Percentiles rank a stretch among this genome's conserved stretches.
Evolutionary conservation across 2,329 filamentous ascomycete species (phyloP).

Genomic region (Neoascochyta sp.): DNA sequence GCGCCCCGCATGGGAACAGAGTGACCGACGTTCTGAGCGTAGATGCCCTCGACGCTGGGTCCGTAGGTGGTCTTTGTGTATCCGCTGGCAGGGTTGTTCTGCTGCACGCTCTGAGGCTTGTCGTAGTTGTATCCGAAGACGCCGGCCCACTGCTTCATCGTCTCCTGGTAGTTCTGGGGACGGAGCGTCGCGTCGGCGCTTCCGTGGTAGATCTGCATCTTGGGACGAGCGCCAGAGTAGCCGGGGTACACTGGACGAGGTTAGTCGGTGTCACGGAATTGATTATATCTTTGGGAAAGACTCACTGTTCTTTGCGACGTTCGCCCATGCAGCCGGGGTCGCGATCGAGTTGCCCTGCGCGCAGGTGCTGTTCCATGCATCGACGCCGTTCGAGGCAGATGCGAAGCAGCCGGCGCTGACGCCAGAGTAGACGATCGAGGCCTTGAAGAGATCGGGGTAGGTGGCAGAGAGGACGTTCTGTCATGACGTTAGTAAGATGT

Average conservation of each 20-base stretch:
- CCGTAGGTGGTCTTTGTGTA: conserved; percentile 35
- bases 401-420: conserved; percentile 55
- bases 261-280: conserved; percentile 11
- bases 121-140: conserved; percentile 33
- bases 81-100: conserved; percentile 27
- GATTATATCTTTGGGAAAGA: conserved; percentile 24
- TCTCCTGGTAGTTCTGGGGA: conserved; percentile 56
- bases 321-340: conserved; percentile 49
- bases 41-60: conserved; percentile 34
- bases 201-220: conserved; percentile 59
- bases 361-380: conserved; percentile 53
- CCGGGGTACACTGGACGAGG: conserved; percentile 42
- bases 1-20: conserved; percentile 32
- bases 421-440: conserved; percentile 51
- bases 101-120: conserved; percentile 28
- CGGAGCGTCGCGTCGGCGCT: conserved; percentile 49
- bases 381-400: conserved; percentile 40
- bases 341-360: conserved; percentile 47
- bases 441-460: conserved; percentile 55
- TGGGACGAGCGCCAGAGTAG: conserved; percentile 50
- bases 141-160: conserved; percentile 37
- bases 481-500: conserved; percentile 3
- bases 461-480: conserved; percentile 49
- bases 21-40: conserved; percentile 34
- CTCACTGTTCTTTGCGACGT: conserved; percentile 41